Base-by-base conservation (phyloP, 2,329 filamentous ascomycete species). In the Verticillium nubilum region DNA sequence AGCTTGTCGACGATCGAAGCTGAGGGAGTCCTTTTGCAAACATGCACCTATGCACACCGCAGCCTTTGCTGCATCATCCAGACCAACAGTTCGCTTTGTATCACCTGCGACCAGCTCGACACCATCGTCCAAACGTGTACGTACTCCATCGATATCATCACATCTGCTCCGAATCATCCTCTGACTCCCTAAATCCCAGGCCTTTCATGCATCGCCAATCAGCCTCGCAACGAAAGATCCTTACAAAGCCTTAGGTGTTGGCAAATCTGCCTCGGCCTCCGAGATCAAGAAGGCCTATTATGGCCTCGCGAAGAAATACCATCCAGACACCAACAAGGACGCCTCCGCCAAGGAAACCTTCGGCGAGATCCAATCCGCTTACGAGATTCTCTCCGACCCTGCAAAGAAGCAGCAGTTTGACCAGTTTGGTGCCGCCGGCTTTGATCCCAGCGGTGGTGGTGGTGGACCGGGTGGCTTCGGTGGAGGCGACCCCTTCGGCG, bases 201-300 rank as follows among this genome's bases (percentile, higher is more conserved):
- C 77, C 31, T 90, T 88, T 72, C 87, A 88, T 71, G 84, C 86
- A 26, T 88, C 87, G 52, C 70, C 74, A 52, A 74, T 74, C 52
- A 67, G 73, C 5, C 70, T 78, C 25, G 80, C 80, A 5, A 76
- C 85, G 37, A 85, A 91, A 72, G 90, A 99, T 69, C 95, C 95
- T 1, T 99, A 99, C 75, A 85, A 86, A 65, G 84, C 90, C 4
- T 86, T 99, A 28, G 95, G 95, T 15, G 91, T 99, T 29, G 80
- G 80, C 68, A 96, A 94, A 73, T 83, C 76, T 63, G 91, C 95
- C n/a, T 87, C 91, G 1, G 79, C 92, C 3, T 80, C 86, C 61
- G 94, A 98, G 35, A 98, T 99, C 73, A 99, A 99, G 74, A 98
- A 97, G 74, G 93, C 95, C 3, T 99, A 99, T 79, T 99, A 99